Conservation (phyloP, 2,329 filamentous ascomycete genomes). For the Cladosporium austrohemisphaericum region DNA sequence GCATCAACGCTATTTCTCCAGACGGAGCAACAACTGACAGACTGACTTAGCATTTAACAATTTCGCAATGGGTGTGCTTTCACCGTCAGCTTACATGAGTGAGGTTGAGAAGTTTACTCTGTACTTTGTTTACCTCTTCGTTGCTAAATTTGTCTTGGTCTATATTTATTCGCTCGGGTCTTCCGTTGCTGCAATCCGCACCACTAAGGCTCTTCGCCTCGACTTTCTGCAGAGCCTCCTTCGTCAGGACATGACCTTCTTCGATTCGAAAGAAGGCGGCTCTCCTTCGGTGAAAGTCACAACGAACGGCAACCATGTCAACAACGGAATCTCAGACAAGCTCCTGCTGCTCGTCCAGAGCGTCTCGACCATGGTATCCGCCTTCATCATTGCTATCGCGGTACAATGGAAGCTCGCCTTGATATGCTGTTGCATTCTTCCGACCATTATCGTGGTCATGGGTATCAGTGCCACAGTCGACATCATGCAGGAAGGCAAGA, state of each 20-base stretch:
- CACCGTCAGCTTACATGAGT: slow-evolving; percentile 3
- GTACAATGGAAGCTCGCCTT: slow-evolving; percentile 44
- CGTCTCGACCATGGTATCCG: slow-evolving; percentile 37
- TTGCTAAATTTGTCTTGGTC: slow-evolving; percentile 60
- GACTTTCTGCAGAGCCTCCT: slow-evolving; percentile 64
- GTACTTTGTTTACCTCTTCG: slow-evolving; percentile 67
- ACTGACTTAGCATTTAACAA: slow-evolving; percentile 1
- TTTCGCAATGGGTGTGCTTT: slow-evolving; percentile 3
- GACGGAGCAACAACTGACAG: too few species aligned
- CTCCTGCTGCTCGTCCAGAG: slow-evolving; percentile 33
- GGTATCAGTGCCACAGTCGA: slow-evolving; percentile 29
- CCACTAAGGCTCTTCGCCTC: slow-evolving; percentile 51
- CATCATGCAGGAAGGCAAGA: slow-evolving; percentile 12
- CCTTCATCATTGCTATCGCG: slow-evolving; percentile 40
- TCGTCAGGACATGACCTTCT: slow-evolving; percentile 61
- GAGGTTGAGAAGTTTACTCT: slow-evolving; percentile 44
- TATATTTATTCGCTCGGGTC: slow-evolving; percentile 49
- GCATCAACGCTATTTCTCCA: slow-evolving; percentile 43
- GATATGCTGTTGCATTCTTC: slow-evolving; percentile 47
- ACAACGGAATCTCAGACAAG: slow-evolving; percentile 41
- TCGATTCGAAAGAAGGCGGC: slow-evolving; percentile 57
- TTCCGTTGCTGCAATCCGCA: slow-evolving; percentile 50
- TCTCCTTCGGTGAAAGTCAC: slow-evolving; percentile 62
- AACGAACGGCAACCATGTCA: slow-evolving; percentile 39
- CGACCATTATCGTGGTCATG: slow-evolving; percentile 38